These are phyloP conservation scores for Yamadazyma ubonensis DNA, from an alignment of 805 yeast species.

Conservation along the genomic window DNA sequence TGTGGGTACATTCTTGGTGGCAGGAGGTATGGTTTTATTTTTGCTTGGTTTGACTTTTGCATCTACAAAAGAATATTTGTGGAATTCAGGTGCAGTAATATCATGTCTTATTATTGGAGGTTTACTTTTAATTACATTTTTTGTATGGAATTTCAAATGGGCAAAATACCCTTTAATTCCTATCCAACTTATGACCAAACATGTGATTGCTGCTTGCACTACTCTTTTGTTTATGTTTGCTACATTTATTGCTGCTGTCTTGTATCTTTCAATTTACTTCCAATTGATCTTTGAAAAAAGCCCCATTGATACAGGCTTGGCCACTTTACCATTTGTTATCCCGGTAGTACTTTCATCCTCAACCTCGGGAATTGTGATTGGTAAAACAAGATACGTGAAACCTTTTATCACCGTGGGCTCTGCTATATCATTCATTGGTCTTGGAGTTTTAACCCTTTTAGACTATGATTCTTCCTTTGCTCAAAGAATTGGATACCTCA, in stretches of 20 bases:
- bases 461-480: slow-evolving; percentile 34
- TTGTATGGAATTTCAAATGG: slow-evolving; percentile 40
- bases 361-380: slow-evolving; percentile 37
- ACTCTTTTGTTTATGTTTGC: slow-evolving; percentile 29
- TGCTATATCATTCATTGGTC: slow-evolving; percentile 39
- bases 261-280: slow-evolving; percentile 41
- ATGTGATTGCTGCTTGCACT: slow-evolving; percentile 38
- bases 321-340: slow-evolving; percentile 43
- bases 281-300: slow-evolving; percentile 44
- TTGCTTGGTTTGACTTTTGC: slow-evolving; percentile 54
- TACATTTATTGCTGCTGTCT: slow-evolving; percentile 15
- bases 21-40: slow-evolving; percentile 43
- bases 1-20: slow-evolving; percentile 41
- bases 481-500: slow-evolving; percentile 44
- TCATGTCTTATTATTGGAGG: slow-evolving; percentile 47
- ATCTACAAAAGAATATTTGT: slow-evolving; percentile 41
- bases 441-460: slow-evolving; percentile 45
- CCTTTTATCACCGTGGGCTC: slow-evolving; percentile 39
- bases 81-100: slow-evolving; percentile 56
- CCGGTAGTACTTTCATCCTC: slow-evolving; percentile 38
- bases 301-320: slow-evolving; percentile 47
- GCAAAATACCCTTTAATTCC: slow-evolving; percentile 49
- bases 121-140: slow-evolving; percentile 29
- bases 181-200: slow-evolving; percentile 38
- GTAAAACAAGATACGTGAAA: slow-evolving; percentile 40